A percentile compares a stretch with the other conserved stretches of the same genome.
phyloP scores from a whole-genome alignment of 2,329 filamentous ascomycete genomes.

The Curvularia eragrostidis region DNA sequence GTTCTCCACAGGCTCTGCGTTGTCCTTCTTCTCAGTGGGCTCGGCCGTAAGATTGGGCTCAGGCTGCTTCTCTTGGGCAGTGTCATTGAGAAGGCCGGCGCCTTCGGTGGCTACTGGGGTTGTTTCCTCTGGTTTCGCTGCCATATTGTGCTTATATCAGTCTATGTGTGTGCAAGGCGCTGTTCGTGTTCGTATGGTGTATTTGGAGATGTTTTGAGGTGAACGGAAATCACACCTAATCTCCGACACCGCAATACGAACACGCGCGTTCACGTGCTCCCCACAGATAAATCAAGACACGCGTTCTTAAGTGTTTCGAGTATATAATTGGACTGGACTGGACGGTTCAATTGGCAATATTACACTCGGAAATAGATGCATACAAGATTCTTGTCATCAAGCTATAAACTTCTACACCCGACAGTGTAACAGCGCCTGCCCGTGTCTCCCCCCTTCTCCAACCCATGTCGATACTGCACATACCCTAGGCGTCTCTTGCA shows the following conservation, averaged over 20 bases:
- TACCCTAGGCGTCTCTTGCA: not conserved
- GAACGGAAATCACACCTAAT: conserved; percentile 18
- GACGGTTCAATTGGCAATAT: not conserved
- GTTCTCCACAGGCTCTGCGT: conserved; percentile 23
- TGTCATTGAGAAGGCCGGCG: conserved; percentile 14
- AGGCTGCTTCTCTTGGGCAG: conserved; percentile 25
- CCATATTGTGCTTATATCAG: conserved; percentile 20
- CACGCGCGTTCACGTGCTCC: conserved; percentile 22
- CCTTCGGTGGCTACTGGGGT: conserved; percentile 23
- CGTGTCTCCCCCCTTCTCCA: not conserved
- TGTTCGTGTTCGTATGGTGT: conserved; percentile 8
- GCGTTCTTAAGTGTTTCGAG: not conserved
- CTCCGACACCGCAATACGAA: conserved; percentile 18
- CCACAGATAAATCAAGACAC: not conserved
- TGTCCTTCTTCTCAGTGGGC: conserved; percentile 24
- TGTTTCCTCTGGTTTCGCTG: conserved; percentile 26
- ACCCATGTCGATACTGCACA: not conserved
- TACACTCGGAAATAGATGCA: not conserved
- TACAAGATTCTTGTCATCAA: not conserved
- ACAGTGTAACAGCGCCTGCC: not conserved
- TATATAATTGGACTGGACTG: not conserved
- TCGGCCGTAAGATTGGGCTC: conserved; percentile 22
- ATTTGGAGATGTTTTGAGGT: conserved; percentile 10
- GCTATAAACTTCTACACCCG: not conserved
- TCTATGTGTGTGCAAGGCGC: conserved; percentile 2